Conservation (phyloP, 352 stramenopile genomes). For the Globisporangium polare region DNA sequence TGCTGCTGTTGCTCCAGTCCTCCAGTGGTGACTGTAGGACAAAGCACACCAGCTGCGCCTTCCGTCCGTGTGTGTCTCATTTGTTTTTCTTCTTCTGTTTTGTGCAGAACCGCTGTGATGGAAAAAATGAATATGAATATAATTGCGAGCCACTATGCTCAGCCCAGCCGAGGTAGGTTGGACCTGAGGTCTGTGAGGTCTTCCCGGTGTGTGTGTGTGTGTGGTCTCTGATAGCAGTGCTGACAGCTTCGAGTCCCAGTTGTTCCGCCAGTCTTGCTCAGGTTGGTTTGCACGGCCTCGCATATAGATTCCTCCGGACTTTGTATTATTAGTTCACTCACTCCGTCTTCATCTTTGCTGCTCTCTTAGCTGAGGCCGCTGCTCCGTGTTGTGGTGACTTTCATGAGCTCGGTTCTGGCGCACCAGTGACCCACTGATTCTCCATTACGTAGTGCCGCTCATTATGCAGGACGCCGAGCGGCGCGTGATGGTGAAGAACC, state of each 20-base stretch:
- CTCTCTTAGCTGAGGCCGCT: too few relatives aligned
- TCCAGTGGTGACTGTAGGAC: background rate
- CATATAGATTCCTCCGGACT: too few relatives aligned
- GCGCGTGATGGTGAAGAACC: background rate
- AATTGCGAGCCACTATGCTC: background rate
- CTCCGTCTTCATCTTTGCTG: too few relatives aligned
- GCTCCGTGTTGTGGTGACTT: background rate
- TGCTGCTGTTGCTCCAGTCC: background rate
- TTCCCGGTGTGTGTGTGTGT: too few relatives aligned
- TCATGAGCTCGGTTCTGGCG: too few relatives aligned
- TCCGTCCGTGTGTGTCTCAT: background rate
- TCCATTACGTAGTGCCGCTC: background rate
- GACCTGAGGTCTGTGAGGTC: background rate
- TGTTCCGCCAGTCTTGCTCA: too few relatives aligned
- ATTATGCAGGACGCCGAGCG: slow-evolving; percentile 9
- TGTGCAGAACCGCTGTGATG: background rate
- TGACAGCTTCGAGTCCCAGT: too few relatives aligned
- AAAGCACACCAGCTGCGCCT: background rate
- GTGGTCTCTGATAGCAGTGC: too few relatives aligned
- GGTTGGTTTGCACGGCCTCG: too few relatives aligned
- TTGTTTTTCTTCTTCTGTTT: background rate
- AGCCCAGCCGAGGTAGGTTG: too few relatives aligned
- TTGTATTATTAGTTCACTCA: too few relatives aligned
- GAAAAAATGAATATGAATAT: background rate
- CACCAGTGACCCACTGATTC: too few relatives aligned